A percentile compares a stretch with the other conserved stretches of the same genome.
These are phyloP conservation scores for Aureobasidium sp. DNA, from an alignment of 2,329 filamentous ascomycete species.

Conservation along the genomic window DNA sequence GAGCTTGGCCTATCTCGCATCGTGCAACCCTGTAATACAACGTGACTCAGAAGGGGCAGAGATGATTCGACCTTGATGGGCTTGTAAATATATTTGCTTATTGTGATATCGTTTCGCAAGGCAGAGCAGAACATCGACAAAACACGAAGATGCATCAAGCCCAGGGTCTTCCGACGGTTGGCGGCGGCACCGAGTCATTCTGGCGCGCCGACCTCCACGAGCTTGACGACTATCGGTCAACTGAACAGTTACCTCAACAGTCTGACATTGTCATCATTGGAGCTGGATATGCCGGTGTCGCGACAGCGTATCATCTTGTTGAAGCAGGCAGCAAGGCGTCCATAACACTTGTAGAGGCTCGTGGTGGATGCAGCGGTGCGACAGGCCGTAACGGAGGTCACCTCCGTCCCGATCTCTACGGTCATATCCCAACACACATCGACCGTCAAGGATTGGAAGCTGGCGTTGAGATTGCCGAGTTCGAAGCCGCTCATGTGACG, in stretches of 20 bases:
- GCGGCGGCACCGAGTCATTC: slow-evolving; percentile 26
- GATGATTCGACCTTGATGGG: not conserved
- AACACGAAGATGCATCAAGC: not conserved
- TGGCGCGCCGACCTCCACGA: slow-evolving; percentile 37
- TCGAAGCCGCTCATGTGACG: slow-evolving; percentile 34
- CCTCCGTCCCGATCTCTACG: slow-evolving; percentile 37
- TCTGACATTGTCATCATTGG: slow-evolving; percentile 64
- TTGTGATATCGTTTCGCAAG: not conserved
- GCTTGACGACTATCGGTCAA: slow-evolving; percentile 55
- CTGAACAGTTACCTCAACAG: slow-evolving; percentile 49
- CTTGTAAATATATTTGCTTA: not conserved
- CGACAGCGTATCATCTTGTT: slow-evolving; percentile 25
- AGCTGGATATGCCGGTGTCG: slow-evolving; percentile 61
- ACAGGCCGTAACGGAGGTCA: slow-evolving; percentile 55
- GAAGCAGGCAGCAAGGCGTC: slow-evolving; percentile 33
- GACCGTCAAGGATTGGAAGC: slow-evolving; percentile 27
- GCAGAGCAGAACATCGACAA: not conserved
- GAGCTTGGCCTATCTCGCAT: not conserved
- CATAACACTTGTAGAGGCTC: slow-evolving; percentile 65
- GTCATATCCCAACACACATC: slow-evolving; percentile 25
- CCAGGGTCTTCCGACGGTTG: slow-evolving; percentile 4
- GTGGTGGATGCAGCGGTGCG: slow-evolving; percentile 57
- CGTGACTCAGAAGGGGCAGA: not conserved
- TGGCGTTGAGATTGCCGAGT: slow-evolving; percentile 25
- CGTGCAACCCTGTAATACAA: not conserved